Evolutionary conservation across 345 rosid species (phyloP), one percentile per base, ranked within the genome.

Genomic region (Odontarrhena argentea): DNA sequence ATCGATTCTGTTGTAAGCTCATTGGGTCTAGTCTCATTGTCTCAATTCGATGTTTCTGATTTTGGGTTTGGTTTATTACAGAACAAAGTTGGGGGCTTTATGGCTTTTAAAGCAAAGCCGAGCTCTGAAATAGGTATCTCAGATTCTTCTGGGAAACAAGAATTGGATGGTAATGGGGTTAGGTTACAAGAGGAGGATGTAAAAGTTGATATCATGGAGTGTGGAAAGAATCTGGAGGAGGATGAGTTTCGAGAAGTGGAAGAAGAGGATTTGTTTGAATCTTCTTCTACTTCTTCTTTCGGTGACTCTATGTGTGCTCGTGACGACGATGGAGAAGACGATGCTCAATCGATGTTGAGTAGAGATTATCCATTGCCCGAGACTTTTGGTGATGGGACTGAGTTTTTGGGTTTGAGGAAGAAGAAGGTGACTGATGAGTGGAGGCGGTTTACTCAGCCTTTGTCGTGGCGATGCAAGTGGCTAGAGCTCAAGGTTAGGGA

Each of bases 401-500:
- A 46, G 11, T 24, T 67, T n/a, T 69, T 54, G 65, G 45, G 60
- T 43, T 28, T 41, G 54, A 85, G 82, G 81, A 93, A 86, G 82
- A 89, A 77, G 77, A 86, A 81, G 91, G 49, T 84, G 64, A 81
- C 82, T 0, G 85, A 83, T 81, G 84, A 80, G 34, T 92, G 96
- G 96, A 77, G 76, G 75, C 73, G 65, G 60, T 84, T 84, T 61
- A 69, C 79, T 71, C 83, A 61, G 60, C 88, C 96, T 48, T 30
- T 87, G 10, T 68, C 45, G 85, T 89, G 96, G 98, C 77, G 87
- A 11, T 89, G 91, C 59, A 86, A 83, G 78, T 82, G 94, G 96
- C 49, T 84, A 44, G 96, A 92, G 71, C 72, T 89, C 60, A 87
- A 76, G 69, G 76, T 82, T 54, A 86, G 67, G 51, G 84, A 85